Evolutionary conservation across 139 green algal genomes (phyloP).

Genomic region (Volvox reticuliferus): DNA sequence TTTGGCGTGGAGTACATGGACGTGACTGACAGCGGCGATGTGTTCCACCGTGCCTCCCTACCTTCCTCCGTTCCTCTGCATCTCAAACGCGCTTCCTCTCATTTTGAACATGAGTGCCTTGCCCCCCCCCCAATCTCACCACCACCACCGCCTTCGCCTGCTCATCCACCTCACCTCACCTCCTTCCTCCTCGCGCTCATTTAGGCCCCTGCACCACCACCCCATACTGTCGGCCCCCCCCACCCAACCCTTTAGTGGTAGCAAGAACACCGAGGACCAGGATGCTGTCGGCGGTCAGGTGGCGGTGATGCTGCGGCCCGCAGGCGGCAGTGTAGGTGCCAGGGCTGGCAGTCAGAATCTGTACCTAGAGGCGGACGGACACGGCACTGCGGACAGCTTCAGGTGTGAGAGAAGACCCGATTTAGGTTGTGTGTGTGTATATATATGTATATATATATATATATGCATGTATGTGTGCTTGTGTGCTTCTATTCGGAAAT

Average conservation of each 20-base stretch:
- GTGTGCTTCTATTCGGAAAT: too few relatives aligned
- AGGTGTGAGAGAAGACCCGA: not conserved
- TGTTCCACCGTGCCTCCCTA: too few relatives aligned
- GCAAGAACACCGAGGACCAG: not conserved
- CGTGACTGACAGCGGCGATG: too few relatives aligned
- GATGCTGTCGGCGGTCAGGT: not conserved
- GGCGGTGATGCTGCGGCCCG: not conserved
- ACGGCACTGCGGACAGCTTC: not conserved
- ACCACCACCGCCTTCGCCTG: not conserved
- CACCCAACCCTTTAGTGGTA: not conserved
- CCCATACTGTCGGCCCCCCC: too few relatives aligned
- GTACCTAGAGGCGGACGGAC: not conserved
- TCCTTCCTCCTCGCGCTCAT: not conserved
- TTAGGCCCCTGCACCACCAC: too few relatives aligned
- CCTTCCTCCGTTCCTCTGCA: not conserved
- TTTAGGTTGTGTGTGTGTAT: too few relatives aligned
- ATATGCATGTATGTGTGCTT: too few relatives aligned
- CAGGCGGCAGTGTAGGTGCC: not conserved
- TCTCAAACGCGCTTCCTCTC: not conserved
- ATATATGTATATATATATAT: too few relatives aligned
- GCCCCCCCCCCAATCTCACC: not conserved
- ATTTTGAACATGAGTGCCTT: too few relatives aligned
- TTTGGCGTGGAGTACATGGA: too few relatives aligned
- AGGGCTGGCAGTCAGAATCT: not conserved
- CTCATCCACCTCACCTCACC: not conserved